Evolutionary conservation across 2,329 filamentous ascomycete species (phyloP), one percentile per base, ranked within the genome.

Genomic region (Phoma sp.): DNA sequence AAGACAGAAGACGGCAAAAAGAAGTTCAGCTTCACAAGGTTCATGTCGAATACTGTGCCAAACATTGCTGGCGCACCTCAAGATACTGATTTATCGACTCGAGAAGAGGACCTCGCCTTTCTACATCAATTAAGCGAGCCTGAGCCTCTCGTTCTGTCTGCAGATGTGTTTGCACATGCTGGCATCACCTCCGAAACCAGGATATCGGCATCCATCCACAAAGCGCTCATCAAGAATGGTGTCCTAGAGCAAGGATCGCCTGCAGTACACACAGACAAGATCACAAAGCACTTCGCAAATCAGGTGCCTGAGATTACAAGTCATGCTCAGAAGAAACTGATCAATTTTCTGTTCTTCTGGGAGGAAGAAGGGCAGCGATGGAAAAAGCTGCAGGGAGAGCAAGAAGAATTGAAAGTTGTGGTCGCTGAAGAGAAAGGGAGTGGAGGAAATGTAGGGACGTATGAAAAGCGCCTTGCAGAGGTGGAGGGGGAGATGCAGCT

Each of bases 331-430:
- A 47, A 48, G 27, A 53, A 53, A 32, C 44, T 53, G 9, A 47
- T 53, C 44, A 47, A 47, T 22, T 53, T 53, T 14, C 14, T 53
- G 44, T 53, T 53, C n/a, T 53, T 53, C 27, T 47, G 50, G 50
- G 44, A 48, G 14, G 50, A 53, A 11, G 50, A 53, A 11, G 38
- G 50, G 4, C 45, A 44, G 10, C 44, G 51, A 3, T 54, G 39
- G 45, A 48, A 24, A 33, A 45, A 44, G 23, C 23, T 48, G n/a
- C 35, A n/a, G 2, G 45, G 45, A 4, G 51, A 48, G 23, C 14
- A 44, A 33, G 44, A 54, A n/a, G 45, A 54, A 25, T 6, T 48
- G n/a, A 54, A 39, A 5, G 18, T 44, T 13, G 45, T 54, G 6
- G 44, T 48, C 29, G 39, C 39, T 4, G 51, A 44, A 7, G 45